These are phyloP conservation scores for Porcisia deanei DNA, from an alignment of 208 protist genomes.

Conservation along the genomic window DNA sequence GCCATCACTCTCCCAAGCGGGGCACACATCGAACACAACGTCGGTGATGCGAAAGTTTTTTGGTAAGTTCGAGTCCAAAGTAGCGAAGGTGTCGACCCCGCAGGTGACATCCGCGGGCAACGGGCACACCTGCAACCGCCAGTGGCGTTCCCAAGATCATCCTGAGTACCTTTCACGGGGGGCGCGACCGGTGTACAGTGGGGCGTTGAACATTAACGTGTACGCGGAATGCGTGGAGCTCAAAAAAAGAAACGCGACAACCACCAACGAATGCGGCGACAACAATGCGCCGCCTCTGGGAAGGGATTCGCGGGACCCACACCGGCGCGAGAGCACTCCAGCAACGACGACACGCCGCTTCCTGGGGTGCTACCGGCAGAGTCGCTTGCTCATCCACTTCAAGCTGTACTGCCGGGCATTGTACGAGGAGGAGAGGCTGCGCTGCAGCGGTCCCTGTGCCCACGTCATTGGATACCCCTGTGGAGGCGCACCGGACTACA, in stretches of 20 bases:
- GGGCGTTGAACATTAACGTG: conserved; percentile 51
- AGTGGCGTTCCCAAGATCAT: not conserved
- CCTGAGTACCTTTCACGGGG: not conserved
- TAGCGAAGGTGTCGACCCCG: not conserved
- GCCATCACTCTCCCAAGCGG: not conserved
- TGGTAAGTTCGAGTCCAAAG: not conserved
- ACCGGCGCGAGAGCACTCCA: not conserved
- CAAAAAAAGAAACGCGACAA: not conserved
- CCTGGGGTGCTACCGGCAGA: conserved; percentile 83
- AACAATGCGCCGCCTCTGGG: not conserved
- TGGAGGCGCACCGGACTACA: conserved; percentile 4
- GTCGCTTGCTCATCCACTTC: conserved; percentile 73
- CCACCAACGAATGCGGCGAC: not conserved
- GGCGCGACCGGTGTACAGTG: conserved; percentile 32
- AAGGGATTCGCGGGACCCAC: not conserved
- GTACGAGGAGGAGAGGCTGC: conserved; percentile 58
- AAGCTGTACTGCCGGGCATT: conserved; percentile 81
- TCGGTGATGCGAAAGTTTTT: not conserved
- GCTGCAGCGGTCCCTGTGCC: conserved; percentile 16
- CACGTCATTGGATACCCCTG: conserved; percentile 17
- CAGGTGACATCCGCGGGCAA: not conserved
- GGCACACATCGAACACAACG: not conserved
- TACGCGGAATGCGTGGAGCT: conserved; percentile 22
- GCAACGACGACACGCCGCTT: conserved; percentile 8
- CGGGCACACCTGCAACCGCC: not conserved